phyloP scores from a whole-genome alignment of 2,329 filamentous ascomycete genomes.

The Microsporum ferrugineum region DNA sequence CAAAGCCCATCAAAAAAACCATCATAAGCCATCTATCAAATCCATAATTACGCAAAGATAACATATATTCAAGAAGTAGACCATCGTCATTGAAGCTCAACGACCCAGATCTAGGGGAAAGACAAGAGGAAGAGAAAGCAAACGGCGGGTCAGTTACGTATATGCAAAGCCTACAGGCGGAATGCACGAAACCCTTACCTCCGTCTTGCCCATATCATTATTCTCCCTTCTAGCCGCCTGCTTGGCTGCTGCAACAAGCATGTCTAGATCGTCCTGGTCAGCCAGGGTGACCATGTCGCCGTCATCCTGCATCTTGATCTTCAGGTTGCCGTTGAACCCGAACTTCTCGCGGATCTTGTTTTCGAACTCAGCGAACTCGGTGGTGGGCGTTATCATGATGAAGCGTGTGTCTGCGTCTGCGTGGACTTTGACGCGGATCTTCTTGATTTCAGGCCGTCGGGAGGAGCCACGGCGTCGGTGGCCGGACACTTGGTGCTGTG shows the following conservation, averaged over 20 bases:
- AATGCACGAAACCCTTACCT: slow-evolving; percentile 51
- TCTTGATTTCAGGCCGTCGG: slow-evolving; percentile 52
- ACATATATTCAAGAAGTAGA: not conserved
- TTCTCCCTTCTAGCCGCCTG: slow-evolving; percentile 59
- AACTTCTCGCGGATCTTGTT: slow-evolving; percentile 81
- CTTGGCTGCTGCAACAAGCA: slow-evolving; percentile 63
- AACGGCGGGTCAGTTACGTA: not conserved
- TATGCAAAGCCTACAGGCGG: not conserved
- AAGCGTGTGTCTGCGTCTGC: slow-evolving; percentile 76
- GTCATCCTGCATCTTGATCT: slow-evolving; percentile 84
- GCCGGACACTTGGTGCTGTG: slow-evolving; percentile 6
- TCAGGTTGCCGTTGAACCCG: slow-evolving; percentile 48
- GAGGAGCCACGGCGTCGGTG: slow-evolving; percentile 23
- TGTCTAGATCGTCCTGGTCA: slow-evolving; percentile 90
- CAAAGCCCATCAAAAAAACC: not conserved
- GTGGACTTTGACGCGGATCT: slow-evolving; percentile 87
- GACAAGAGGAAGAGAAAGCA: not conserved
- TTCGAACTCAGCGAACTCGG: slow-evolving; percentile 66
- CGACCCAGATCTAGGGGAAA: not conserved
- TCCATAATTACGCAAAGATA: not conserved
- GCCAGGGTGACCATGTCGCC: slow-evolving; percentile 95
- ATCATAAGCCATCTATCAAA: not conserved
- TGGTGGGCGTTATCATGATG: slow-evolving; percentile 65
- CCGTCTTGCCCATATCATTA: slow-evolving; percentile 81
- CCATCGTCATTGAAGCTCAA: not conserved